Evolutionary conservation across 257 asterid genomes (phyloP).

Genomic region (Solanum chaucha): DNA sequence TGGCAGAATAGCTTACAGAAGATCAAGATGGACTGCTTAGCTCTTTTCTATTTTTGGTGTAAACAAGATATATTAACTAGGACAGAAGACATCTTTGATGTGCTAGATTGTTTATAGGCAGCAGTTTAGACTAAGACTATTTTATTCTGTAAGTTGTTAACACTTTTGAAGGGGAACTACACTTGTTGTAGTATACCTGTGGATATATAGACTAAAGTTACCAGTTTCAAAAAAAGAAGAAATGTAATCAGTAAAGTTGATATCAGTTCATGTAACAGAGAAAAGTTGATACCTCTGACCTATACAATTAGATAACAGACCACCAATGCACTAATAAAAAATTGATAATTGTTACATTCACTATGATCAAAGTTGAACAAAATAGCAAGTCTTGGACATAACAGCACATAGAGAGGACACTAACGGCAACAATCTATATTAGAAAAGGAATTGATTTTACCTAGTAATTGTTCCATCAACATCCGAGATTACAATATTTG

Average conservation of each 20-base stretch:
- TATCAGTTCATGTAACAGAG: not conserved
- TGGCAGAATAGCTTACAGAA: no score
- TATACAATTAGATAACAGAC: not conserved
- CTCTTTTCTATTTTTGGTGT: no score
- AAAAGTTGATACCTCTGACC: not conserved
- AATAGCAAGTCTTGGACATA: not conserved
- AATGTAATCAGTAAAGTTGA: not conserved
- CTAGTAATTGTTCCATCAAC: conserved; percentile 81
- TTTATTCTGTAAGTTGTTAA: no score
- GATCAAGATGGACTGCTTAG: no score
- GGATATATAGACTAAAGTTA: no score
- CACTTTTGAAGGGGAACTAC: no score
- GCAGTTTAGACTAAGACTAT: no score
- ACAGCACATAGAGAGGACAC: not conserved
- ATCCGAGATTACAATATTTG: conserved; percentile 65
- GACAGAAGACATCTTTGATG: no score
- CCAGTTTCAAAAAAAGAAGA: no score
- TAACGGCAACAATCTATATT: not conserved
- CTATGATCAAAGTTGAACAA: not conserved
- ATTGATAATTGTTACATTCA: not conserved
- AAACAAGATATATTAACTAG: no score
- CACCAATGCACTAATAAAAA: not conserved
- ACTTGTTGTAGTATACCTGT: no score
- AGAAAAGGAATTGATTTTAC: conserved; percentile 16
- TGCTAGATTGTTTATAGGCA: no score